phyloP scores from a whole-genome alignment of 1,139 yeast genomes.

The Lodderomyces oxycetoniae region DNA sequence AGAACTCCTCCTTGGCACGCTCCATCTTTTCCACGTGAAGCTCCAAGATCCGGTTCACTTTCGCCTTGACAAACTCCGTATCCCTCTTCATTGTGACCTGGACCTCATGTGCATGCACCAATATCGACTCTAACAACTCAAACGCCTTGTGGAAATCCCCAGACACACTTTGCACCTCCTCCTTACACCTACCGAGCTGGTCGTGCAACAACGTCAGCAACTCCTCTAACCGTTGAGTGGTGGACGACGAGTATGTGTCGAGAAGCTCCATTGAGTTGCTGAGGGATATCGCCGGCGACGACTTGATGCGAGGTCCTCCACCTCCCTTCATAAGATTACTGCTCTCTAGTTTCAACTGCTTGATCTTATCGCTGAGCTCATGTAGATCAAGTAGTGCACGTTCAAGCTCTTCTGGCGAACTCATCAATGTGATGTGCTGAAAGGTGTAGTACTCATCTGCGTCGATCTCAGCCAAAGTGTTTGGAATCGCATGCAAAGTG shows the following conservation, averaged over 20 bases:
- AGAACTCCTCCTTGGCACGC: constrained; percentile 14
- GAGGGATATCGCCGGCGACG: not conserved
- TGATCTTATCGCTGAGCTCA: constrained; percentile 31
- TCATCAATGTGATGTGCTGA: constrained; percentile 15
- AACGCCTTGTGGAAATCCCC: constrained; percentile 1
- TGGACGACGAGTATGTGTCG: not conserved
- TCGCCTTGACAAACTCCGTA: constrained; percentile 13
- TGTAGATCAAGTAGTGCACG: constrained; percentile 26
- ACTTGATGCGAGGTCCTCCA: constrained; percentile 4
- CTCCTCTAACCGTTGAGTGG: constrained; percentile 3
- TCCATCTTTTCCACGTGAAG: constrained; percentile 13
- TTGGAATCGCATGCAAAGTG: constrained; percentile 12
- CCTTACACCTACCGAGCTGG: not conserved
- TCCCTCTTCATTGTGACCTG: constrained; percentile 13
- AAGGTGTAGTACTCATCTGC: constrained; percentile 12
- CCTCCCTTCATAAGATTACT: constrained; percentile 5
- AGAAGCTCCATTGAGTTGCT: not conserved
- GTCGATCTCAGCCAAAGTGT: constrained; percentile 14
- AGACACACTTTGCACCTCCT: constrained; percentile 1
- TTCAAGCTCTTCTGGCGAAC: constrained; percentile 27
- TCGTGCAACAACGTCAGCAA: not conserved
- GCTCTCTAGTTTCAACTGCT: constrained; percentile 23
- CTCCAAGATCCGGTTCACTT: constrained; percentile 14
- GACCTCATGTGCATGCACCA: constrained; percentile 13
- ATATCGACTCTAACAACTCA: constrained; percentile 13